These are phyloP conservation scores for Haplographium delicatum DNA, from an alignment of 495 filamentous ascomycete genomes.

Conservation along the genomic window DNA sequence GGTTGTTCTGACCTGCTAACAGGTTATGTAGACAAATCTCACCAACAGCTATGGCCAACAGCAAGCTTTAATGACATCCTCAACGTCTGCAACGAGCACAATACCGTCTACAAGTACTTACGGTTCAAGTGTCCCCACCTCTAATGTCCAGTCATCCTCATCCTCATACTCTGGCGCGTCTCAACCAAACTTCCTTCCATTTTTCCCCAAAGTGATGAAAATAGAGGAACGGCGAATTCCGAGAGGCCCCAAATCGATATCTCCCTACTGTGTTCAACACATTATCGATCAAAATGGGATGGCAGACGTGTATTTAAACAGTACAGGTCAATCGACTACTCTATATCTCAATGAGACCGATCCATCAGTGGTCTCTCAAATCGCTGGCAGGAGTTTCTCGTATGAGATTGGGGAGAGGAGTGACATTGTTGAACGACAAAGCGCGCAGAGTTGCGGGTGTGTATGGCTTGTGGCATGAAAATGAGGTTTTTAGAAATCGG, in stretches of 20 bases:
- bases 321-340: slow-evolving; percentile 38
- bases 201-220: slow-evolving; percentile 70
- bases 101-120: slow-evolving; percentile 6
- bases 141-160: slow-evolving; percentile 6
- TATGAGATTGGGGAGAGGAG: neutral
- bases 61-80: neutral
- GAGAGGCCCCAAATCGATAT: slow-evolving; percentile 12
- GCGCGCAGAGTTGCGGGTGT: slow-evolving; percentile 5
- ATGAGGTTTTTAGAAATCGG: neutral
- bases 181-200: neutral
- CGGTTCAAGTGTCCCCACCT: slow-evolving; percentile 15
- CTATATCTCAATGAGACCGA: slow-evolving; percentile 58
- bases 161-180: slow-evolving; percentile 1
- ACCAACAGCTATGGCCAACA: slow-evolving; percentile 30
- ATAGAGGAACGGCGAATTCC: slow-evolving; percentile 69
- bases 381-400: neutral
- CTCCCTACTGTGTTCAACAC: slow-evolving; percentile 52
- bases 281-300: slow-evolving; percentile 49
- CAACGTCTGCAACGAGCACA: neutral
- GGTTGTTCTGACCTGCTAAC: neutral
- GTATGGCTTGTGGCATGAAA: slow-evolving; percentile 11
- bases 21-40: slow-evolving; percentile 33
- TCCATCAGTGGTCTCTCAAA: slow-evolving; percentile 24
- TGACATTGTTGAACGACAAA: slow-evolving; percentile 1
- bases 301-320: slow-evolving; percentile 33